Evolutionary conservation across 2,329 filamentous ascomycete genomes (phyloP), one percentile per base, ranked within the genome.

Genomic region (Rachicladosporium sp.): DNA sequence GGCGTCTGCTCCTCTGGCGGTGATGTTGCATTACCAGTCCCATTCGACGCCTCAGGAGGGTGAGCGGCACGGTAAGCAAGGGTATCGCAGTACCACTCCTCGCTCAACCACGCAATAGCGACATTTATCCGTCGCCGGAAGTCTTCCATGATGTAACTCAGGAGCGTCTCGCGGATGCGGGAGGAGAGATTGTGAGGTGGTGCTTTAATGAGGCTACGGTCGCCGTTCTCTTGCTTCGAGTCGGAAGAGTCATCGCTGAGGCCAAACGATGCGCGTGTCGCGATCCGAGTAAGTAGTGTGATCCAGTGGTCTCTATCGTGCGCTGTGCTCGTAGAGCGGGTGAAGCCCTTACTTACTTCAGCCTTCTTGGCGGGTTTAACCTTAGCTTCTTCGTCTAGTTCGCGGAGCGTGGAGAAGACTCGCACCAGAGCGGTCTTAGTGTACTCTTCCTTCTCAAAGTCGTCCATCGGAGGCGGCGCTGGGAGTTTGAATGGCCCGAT

Each of bases 1-100:
- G 52, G 47, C n/a, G 52, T 37, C 21, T 49, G 41, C 21, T 46
- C 46, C 5, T 43, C 38, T 6, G 37, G 38, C 12, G 23, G 12
- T 2, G 15, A 5, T 8, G 12, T 23, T 9, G 15, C 37, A 21
- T 37, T 61, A 27, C 23, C 23, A 8, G 6, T 27, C 6, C 23
- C 23, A 8, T 27, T 27, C 4, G 23, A 4, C 2, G 23, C 23
- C 3, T 27, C 23, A 4, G 23, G 8, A 8, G 5, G 23, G 23
- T 7, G 23, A 27, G 23, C 23, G 13, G 47, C 38, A 38, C 71
- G 64, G 33, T 64, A 56, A 38, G 71, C 66, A 27, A 86, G 61
- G 33, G 69, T 78, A 58, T 96, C 89, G 52, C 88, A 93, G 61
- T 94, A 96, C 89, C 91, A 98, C 63, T 98, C 91, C 60, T 98